Base-by-base conservation (phyloP, 306 rosid species). In the Abrus precatorius region DNA sequence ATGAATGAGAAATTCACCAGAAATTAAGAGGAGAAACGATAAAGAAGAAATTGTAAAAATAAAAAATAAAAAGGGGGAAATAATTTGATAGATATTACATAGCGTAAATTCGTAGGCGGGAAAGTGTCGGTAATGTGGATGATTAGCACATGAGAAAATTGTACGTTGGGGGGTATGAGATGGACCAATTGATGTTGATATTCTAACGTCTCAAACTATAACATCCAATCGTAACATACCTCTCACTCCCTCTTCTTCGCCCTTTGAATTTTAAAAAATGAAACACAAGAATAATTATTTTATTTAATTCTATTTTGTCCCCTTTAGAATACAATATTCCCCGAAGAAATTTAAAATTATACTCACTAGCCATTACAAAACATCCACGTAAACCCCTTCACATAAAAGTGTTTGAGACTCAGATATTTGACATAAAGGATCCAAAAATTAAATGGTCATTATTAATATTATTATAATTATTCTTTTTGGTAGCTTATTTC, bases 171-270 rank as follows among this genome's bases (percentile, higher is more conserved):
- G 69, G 70, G 82, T 55, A 69, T 74, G 33, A 57, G 44, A 81
- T 80, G 86, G 87, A 79, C 92, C 87, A 76, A 83, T 33, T 10
- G 90, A 87, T 81, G 67, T 36, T 20, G 96, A 89, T 84, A 87
- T 83, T 59, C 76, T 78, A 87, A 89, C 90, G 81, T 82, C 89
- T 68, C 12, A 57, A 75, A 74, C 76, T 29, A 49, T 0, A 32
- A 60, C 73, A 77, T 32, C 83, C 82, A 84, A 84, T 76, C 29
- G 20, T 44, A 1, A 20, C 53, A 56, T 1, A 30, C n/a, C 20
- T 64, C n/a, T 55, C 44, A 56, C 3, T 44, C 38, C 7, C 48
- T 29, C 33, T 10, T 30, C 61, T 57, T 32, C 3, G 2, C 62
- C 61, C 10, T 64, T 70, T 13, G 2, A 36, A 27, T 45, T 57